Conservation (phyloP, 768 basidiomycete genomes). For the Pisolithus microcarpus region DNA sequence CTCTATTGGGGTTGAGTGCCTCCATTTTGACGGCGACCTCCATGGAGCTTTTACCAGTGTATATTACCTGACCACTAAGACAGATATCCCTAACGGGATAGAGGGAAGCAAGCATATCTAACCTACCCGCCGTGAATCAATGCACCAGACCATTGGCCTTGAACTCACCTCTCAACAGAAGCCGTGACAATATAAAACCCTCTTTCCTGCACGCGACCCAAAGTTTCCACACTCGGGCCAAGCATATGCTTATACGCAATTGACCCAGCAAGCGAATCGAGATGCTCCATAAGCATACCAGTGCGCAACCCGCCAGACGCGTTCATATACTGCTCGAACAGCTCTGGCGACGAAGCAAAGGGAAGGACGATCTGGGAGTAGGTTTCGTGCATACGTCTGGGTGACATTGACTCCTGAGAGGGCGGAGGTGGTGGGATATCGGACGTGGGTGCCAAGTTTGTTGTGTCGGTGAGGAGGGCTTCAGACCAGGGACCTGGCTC, state of each 20-base stretch:
- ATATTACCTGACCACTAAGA: conserved; percentile 75
- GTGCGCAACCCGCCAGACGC: conserved; percentile 64
- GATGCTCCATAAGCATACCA: conserved; percentile 70
- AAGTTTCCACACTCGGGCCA: conserved; percentile 49
- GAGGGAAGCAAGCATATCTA: conserved; percentile 61
- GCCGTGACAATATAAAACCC: conserved; percentile 84
- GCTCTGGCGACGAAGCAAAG: conserved; percentile 49
- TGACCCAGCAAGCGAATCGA: conserved; percentile 80
- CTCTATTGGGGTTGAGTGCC: conserved; percentile 39
- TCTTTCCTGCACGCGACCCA: conserved; percentile 49
- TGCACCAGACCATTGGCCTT: background rate
- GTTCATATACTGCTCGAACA: conserved; percentile 66
- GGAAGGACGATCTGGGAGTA: conserved; percentile 61
- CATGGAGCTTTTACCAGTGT: conserved; percentile 70
- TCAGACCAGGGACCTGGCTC: conserved; percentile 53
- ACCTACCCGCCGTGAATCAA: conserved; percentile 26
- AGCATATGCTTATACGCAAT: conserved; percentile 81
- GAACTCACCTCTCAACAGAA: conserved; percentile 62
- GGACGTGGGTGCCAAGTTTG: conserved; percentile 16
- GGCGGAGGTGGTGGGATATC: conserved; percentile 11
- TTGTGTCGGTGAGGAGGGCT: conserved; percentile 35
- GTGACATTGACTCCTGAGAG: conserved; percentile 24
- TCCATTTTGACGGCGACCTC: conserved; percentile 87
- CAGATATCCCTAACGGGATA: conserved; percentile 59
- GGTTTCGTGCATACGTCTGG: conserved; percentile 63